Base-by-base conservation (phyloP, 2,329 filamentous ascomycete species). In the Leptosphaerulina australis region DNA sequence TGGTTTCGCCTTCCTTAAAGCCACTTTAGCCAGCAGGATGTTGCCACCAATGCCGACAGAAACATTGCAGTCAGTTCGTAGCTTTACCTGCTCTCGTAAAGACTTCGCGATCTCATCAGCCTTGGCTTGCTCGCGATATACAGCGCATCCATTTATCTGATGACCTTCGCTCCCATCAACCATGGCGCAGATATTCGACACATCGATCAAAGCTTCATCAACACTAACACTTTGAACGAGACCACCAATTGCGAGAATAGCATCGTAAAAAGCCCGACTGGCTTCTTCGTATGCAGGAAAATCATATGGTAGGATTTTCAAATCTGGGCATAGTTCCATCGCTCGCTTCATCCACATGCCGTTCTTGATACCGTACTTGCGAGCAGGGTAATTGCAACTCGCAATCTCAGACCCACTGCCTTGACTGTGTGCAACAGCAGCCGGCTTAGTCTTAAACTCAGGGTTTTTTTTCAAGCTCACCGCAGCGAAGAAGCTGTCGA, bases 301-400 rank as follows among this genome's bases (percentile, higher is more conserved):
- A 66, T 99, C 92, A 63, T 99, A 99, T 0, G 92, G 90, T n/a
- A 99, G 70, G 1, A 97, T 86, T 60, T 95, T 91, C 14, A 99
- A 78, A 17, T 91, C 84, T 0, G 93, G 87, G 66, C 91, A 99
- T 14, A 94, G 72, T 59, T 94, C 87, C 51, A 88, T 79, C 0
- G 94, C 94, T 25, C 83, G 81, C 69, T 93, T 95, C 93, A 99
- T 97, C 94, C 95, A 99, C 94, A 97, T 99, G 28, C 95, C 95
- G 62, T 99, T 99, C 68, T 92, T 96, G 45, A 99, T 81, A 1
- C 93, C 93, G 62, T 87, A 94, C 24, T 83, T 81, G 28, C 94
- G 85, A 5, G 95, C 94, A 15, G 88, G 86, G 68, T 99, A 99
- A 65, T 99, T 99, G 74, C 94, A 99, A 58, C 92, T 97, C 17